A percentile compares a stretch with the other conserved stretches of the same genome.
phyloP scores from a whole-genome alignment of 768 basidiomycete genomes.

The Leccinum truebloodii region DNA sequence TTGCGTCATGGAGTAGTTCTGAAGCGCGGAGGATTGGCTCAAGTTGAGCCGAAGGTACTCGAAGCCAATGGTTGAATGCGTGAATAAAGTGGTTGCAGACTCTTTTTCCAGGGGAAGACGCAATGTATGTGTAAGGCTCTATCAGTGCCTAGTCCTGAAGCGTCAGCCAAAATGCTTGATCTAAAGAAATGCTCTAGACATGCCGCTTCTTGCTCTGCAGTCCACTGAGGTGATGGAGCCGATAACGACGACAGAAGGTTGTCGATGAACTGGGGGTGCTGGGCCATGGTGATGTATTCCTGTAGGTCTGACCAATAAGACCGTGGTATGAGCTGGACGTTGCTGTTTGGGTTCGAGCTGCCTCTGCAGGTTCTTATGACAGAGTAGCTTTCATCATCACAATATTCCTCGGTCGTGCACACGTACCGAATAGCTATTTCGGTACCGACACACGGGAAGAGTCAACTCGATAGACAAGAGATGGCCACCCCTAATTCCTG shows the following conservation, averaged over 20 bases:
- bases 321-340: background rate
- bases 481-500: too few relatives aligned
- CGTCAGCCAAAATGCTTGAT: background rate
- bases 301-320: background rate
- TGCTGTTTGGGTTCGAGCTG: background rate
- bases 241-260: conserved; percentile 36
- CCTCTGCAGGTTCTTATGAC: background rate
- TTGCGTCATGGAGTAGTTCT: conserved; percentile 91
- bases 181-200: background rate
- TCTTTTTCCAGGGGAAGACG: conserved; percentile 86
- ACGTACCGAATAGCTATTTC: background rate
- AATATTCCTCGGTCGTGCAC: background rate
- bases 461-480: too few relatives aligned
- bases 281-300: conserved; percentile 10
- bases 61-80: conserved; percentile 93
- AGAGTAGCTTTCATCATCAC: background rate
- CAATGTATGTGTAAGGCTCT: conserved; percentile 88
- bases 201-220: conserved; percentile 27
- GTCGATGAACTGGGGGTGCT: conserved; percentile 38
- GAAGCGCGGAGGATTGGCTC: conserved; percentile 77
- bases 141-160: conserved; percentile 49
- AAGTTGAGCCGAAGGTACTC: conserved; percentile 74
- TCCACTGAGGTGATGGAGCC: conserved; percentile 25
- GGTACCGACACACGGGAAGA: background rate
- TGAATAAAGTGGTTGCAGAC: conserved; percentile 83